These are phyloP conservation scores for Epichloe scottii DNA, from an alignment of 2,329 filamentous ascomycete genomes.

Conservation along the genomic window DNA sequence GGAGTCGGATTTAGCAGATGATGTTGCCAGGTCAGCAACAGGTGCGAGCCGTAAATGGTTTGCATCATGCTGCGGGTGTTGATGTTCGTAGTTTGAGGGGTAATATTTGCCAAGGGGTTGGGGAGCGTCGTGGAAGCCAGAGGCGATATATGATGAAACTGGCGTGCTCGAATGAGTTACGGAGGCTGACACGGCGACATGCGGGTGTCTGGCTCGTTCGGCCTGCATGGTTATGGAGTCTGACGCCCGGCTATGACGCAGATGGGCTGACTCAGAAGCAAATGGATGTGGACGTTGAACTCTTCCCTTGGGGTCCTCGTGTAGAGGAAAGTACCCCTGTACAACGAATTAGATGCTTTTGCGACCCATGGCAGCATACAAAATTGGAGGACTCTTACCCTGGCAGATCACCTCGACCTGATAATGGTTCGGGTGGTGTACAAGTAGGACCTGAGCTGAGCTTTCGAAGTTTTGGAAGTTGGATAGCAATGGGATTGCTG, in stretches of 20 bases:
- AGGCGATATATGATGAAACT: slow-evolving; percentile 38
- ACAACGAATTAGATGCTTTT: neutral
- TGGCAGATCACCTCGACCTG: slow-evolving; percentile 44
- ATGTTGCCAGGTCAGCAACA: slow-evolving; percentile 17
- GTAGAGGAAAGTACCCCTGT: slow-evolving; percentile 48
- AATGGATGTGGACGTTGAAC: slow-evolving; percentile 41
- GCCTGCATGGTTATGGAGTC: slow-evolving; percentile 17
- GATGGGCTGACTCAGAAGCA: slow-evolving; percentile 27
- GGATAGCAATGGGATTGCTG: slow-evolving; percentile 42
- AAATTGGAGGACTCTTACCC: slow-evolving; percentile 31
- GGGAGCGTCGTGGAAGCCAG: slow-evolving; percentile 32
- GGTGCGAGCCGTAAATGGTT: slow-evolving; percentile 8
- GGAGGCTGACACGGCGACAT: slow-evolving; percentile 12
- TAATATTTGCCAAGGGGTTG: slow-evolving; percentile 51
- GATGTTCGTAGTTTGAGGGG: slow-evolving; percentile 45
- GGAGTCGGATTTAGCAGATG: slow-evolving; percentile 23
- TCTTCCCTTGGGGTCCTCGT: slow-evolving; percentile 39
- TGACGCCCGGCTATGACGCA: slow-evolving; percentile 22
- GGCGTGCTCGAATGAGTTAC: slow-evolving; percentile 25
- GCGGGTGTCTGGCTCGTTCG: slow-evolving; percentile 10
- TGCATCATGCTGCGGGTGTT: slow-evolving; percentile 8
- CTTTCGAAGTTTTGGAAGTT: slow-evolving; percentile 30
- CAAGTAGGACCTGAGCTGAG: slow-evolving; percentile 26
- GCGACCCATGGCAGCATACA: neutral
- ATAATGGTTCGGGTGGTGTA: slow-evolving; percentile 37